Conservation (phyloP, 192 early-diverging fungal genomes). For the Linnemannia elongata region DNA sequence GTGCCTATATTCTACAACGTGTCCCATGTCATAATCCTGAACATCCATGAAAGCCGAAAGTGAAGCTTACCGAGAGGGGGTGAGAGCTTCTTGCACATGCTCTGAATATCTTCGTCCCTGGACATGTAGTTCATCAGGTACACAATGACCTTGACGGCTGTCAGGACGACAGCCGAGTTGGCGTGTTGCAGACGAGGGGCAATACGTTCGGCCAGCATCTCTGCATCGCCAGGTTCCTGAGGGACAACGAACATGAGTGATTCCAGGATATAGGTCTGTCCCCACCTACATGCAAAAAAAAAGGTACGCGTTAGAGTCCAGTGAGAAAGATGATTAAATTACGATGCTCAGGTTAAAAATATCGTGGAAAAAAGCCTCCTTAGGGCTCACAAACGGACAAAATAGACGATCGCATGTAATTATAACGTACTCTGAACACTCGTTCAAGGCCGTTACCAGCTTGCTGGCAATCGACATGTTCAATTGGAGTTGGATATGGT, state of each 20-base stretch:
- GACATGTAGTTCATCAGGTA: constrained; percentile 96
- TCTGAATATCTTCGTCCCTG: constrained; percentile 80
- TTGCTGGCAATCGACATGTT: constrained; percentile 92
- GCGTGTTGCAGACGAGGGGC: constrained; percentile 92
- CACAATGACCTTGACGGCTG: constrained; percentile 89
- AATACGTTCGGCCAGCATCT: constrained; percentile 91
- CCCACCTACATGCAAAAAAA: constrained; percentile 75
- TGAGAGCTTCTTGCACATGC: constrained; percentile 85
- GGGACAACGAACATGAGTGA: constrained; percentile 93
- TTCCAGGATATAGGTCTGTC: constrained; percentile 94
- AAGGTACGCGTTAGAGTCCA: background rate
- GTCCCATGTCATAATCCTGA: background rate
- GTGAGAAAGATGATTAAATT: background rate
- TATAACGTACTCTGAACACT: constrained; percentile 88
- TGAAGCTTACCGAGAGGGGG: constrained; percentile 83
- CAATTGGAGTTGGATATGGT: constrained; percentile 86
- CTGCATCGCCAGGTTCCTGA: constrained; percentile 89
- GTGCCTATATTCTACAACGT: background rate
- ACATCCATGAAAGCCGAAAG: background rate
- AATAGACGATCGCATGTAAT: background rate
- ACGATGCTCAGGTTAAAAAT: background rate
- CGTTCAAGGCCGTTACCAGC: constrained; percentile 92
- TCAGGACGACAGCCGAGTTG: constrained; percentile 93
- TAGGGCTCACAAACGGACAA: constrained; percentile 5
- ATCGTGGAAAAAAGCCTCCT: background rate